Percentiles rank a stretch among this genome's conserved stretches.
phyloP scores from a whole-genome alignment of 2,329 filamentous ascomycete species.

The Neonectria coccinea region DNA sequence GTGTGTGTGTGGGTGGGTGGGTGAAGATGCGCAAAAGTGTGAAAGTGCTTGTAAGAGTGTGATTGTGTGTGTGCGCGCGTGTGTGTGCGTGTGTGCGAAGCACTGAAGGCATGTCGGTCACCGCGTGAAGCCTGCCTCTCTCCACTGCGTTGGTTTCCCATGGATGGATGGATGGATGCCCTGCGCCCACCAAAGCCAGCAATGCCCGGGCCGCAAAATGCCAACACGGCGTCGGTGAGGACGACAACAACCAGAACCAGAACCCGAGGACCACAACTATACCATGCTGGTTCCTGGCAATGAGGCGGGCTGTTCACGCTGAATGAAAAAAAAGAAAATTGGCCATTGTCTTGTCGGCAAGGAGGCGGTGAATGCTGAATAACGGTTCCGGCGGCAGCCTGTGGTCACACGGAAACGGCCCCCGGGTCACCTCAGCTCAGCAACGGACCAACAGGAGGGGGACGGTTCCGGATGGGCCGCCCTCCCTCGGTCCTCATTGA shows the following conservation, averaged over 20 bases:
- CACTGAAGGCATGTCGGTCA: neutral
- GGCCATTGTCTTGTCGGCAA: neutral
- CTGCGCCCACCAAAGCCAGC: no score
- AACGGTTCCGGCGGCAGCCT: slow-evolving; percentile 33
- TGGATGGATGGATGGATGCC: neutral
- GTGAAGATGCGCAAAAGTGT: neutral
- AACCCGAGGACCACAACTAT: neutral
- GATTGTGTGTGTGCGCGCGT: neutral
- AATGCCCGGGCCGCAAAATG: neutral
- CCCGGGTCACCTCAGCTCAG: slow-evolving; percentile 43
- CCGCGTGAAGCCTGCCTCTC: neutral
- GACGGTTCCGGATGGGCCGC: slow-evolving; percentile 35
- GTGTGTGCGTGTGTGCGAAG: neutral
- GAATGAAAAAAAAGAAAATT: no score
- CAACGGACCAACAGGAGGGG: slow-evolving; percentile 39
- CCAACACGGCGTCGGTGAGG: slow-evolving; percentile 4
- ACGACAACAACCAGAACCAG: neutral
- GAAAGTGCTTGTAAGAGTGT: neutral
- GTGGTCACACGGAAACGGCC: slow-evolving; percentile 46
- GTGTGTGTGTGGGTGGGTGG: neutral
- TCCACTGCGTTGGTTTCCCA: no score
- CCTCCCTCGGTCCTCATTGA: slow-evolving; percentile 23
- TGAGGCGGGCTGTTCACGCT: neutral
- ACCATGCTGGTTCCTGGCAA: no score
- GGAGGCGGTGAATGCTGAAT: slow-evolving; percentile 45